Evolutionary conservation across 352 stramenopile species (phyloP).

Genomic region (Globisporangium radiosum): DNA sequence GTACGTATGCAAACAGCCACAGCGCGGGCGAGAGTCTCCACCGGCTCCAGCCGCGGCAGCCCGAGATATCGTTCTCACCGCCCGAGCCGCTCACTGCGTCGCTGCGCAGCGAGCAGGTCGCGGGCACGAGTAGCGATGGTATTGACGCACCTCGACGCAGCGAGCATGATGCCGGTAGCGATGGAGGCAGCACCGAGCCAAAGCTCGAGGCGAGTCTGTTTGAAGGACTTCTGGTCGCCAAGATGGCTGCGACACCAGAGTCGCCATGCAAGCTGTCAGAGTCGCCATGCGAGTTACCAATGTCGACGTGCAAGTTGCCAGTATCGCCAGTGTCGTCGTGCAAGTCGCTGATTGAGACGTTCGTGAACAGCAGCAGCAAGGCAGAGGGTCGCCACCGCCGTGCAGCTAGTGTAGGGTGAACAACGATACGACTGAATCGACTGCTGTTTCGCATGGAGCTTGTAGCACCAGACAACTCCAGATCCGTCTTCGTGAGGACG

Average conservation of each 20-base stretch:
- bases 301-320: no score
- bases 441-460: no score
- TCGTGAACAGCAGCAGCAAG: no score
- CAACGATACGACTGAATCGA: no score
- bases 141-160: neutral
- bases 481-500: no score
- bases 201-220: slow-evolving; percentile 4
- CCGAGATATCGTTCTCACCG: slow-evolving; percentile 9
- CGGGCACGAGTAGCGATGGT: slow-evolving; percentile 2
- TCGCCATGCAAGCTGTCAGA: no score
- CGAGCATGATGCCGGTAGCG: neutral
- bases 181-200: neutral
- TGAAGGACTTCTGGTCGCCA: slow-evolving; percentile 4
- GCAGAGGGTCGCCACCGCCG: no score
- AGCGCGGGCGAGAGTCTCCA: neutral
- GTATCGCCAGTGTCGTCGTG: no score
- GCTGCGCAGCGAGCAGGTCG: neutral
- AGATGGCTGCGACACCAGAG: neutral
- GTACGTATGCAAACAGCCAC: neutral
- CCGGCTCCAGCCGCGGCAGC: slow-evolving; percentile 3
- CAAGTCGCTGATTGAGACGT: no score
- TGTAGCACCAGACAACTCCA: no score
- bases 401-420: no score
- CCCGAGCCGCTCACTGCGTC: neutral
- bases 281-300: no score